Conservation (phyloP, 805 yeast genomes). For the Isabelozyma gotoi region DNA sequence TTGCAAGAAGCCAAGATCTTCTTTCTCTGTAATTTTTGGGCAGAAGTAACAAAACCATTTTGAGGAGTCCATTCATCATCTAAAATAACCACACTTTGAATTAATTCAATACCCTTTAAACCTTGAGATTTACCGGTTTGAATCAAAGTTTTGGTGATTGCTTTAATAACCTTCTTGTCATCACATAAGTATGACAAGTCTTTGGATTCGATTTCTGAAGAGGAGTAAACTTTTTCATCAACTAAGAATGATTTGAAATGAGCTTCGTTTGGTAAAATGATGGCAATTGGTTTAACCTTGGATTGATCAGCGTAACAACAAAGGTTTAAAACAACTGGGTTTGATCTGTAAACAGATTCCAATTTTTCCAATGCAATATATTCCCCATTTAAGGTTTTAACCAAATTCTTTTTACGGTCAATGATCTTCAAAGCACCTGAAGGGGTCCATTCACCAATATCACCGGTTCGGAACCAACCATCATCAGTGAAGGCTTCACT, state of each 20-base stretch:
- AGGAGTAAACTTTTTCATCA: conserved; percentile 46
- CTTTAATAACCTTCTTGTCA: conserved; percentile 54
- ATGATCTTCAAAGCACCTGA: conserved; percentile 79
- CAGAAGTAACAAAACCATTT: conserved; percentile 89
- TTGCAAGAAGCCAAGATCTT: conserved; percentile 74
- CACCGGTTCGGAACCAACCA: conserved; percentile 97
- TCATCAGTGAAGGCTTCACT: conserved; percentile 68
- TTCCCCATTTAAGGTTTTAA: conserved; percentile 95
- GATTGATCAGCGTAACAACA: conserved; percentile 91
- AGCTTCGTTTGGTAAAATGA: conserved; percentile 76
- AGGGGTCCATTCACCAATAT: conserved; percentile 89
- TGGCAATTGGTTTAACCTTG: conserved; percentile 90
- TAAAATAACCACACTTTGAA: conserved; percentile 72
- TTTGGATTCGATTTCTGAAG: conserved; percentile 45
- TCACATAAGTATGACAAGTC: conserved; percentile 50
- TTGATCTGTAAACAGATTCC: conserved; percentile 88
- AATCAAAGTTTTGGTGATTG: conserved; percentile 58
- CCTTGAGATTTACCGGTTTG: conserved; percentile 81
- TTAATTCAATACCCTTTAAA: conserved; percentile 78
- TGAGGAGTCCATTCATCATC: conserved; percentile 98
- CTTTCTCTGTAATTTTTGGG: conserved; percentile 94
- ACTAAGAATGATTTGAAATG: conserved; percentile 59
- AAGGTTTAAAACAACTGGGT: conserved; percentile 70
- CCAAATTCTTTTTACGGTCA: conserved; percentile 94
- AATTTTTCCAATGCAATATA: conserved; percentile 95